Conservation (phyloP, 1,139 yeast species). For the Pichia sp. region DNA sequence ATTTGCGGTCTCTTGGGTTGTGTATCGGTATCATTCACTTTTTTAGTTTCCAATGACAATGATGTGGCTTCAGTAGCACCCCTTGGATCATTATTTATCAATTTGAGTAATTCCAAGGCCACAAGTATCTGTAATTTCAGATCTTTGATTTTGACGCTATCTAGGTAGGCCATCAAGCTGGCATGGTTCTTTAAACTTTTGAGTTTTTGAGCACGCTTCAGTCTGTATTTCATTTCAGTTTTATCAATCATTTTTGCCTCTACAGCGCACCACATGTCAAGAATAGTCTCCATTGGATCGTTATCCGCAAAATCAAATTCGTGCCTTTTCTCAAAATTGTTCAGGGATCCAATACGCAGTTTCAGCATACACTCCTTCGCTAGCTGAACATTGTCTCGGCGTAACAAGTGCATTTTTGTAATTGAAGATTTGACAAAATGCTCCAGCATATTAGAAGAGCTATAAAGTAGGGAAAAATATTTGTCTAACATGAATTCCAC, state of each 20-base stretch:
- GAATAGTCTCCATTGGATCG: neutral
- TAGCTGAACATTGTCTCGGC: conserved; percentile 18
- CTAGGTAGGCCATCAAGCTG: conserved; percentile 7
- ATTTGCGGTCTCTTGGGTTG: neutral
- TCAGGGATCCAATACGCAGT: conserved; percentile 16
- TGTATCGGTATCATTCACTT: no score
- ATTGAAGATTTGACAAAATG: conserved; percentile 16
- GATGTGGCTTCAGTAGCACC: no score
- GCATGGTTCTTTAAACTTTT: neutral
- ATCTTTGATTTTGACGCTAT: conserved; percentile 20
- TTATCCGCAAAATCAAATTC: neutral
- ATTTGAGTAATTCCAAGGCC: conserved; percentile 21
- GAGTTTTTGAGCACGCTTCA: conserved; percentile 1
- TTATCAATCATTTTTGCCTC: conserved; percentile 6
- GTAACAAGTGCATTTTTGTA: conserved; percentile 22
- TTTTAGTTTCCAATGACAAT: no score
- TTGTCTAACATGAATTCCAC: conserved; percentile 19
- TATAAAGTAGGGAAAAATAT: conserved; percentile 15
- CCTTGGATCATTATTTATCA: no score
- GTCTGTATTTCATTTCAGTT: conserved; percentile 13
- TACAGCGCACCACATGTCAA: neutral
- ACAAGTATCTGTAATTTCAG: conserved; percentile 25
- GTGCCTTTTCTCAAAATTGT: conserved; percentile 20
- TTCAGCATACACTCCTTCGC: conserved; percentile 17
- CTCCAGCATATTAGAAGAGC: neutral